These are phyloP conservation scores for Epichloe gansuensis DNA, from an alignment of 2,329 filamentous ascomycete species.

Conservation along the genomic window DNA sequence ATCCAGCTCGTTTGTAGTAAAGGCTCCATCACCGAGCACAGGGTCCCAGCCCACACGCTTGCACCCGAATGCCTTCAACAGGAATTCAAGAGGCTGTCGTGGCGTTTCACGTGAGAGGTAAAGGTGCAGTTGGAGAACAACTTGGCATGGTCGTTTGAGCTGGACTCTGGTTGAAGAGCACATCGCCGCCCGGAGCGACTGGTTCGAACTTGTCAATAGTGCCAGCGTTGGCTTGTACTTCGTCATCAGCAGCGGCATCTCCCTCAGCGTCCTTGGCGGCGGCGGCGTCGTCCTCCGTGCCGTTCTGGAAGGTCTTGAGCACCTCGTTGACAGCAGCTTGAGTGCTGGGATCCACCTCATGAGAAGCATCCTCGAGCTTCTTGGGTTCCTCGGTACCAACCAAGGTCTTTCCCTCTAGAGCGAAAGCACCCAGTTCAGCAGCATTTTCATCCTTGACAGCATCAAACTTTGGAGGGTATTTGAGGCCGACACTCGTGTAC, in stretches of 20 bases:
- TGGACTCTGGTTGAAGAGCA: conserved; percentile 67
- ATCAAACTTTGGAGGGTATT: conserved; percentile 95
- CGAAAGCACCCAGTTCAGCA: conserved; percentile 83
- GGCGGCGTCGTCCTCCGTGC: conserved; percentile 28
- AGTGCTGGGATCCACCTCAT: conserved; percentile 47
- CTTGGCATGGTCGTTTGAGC: conserved; percentile 54
- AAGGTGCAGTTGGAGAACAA: conserved; percentile 78
- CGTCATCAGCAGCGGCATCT: conserved; percentile 27
- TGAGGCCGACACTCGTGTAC: conserved; percentile 80
- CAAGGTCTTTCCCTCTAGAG: conserved; percentile 63
- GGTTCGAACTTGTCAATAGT: conserved; percentile 88
- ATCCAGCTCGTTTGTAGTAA: conserved; percentile 79
- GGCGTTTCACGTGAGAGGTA: conserved; percentile 92
- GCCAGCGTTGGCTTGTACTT: conserved; percentile 28
- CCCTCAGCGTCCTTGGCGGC: conserved; percentile 22
- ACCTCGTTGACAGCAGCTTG: conserved; percentile 59
- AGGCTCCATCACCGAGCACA: conserved; percentile 82
- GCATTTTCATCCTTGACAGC: conserved; percentile 74
- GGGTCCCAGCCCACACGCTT: conserved; percentile 92
- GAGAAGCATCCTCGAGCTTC: conserved; percentile 33
- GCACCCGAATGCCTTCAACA: conserved; percentile 88
- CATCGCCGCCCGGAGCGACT: conserved; percentile 70
- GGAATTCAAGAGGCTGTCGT: conserved; percentile 79
- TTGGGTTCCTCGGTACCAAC: conserved; percentile 41
- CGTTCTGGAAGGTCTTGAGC: conserved; percentile 52